Conservation (phyloP, 176 grass and related monocot genomes). For the Lolium multiflorum region DNA sequence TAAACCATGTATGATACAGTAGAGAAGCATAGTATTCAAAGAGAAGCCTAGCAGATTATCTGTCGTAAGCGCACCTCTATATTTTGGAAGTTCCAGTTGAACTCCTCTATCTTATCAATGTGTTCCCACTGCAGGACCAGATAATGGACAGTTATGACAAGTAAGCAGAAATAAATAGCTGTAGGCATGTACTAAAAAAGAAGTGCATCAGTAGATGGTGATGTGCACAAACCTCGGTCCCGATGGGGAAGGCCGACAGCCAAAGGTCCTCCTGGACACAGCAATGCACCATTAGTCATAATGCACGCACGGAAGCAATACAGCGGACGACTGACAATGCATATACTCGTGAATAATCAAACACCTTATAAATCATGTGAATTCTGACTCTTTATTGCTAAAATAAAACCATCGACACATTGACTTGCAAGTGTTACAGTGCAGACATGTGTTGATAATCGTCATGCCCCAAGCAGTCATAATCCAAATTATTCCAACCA, state of each 20-base stretch:
- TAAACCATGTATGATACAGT: constrained; percentile 24
- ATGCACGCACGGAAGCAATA: background rate
- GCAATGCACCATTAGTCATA: constrained; percentile 29
- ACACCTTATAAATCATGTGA: background rate
- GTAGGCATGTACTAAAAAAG: background rate
- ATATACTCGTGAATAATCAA: no score
- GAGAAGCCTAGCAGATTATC: background rate
- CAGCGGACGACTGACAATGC: no score
- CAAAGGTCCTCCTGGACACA: constrained; percentile 78
- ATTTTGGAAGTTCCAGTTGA: constrained; percentile 88
- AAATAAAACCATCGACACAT: no score
- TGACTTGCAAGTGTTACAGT: no score
- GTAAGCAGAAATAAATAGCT: background rate
- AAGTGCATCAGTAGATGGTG: background rate
- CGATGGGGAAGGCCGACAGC: constrained; percentile 64
- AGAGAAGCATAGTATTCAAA: constrained; percentile 10
- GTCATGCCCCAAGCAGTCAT: no score
- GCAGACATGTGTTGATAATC: no score
- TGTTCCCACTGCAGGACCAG: constrained; percentile 74
- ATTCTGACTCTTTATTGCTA: no score
- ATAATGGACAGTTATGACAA: background rate
- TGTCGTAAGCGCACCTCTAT: constrained; percentile 64
- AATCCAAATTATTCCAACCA: background rate
- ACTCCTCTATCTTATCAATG: constrained; percentile 77
- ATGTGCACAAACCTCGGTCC: constrained; percentile 63